phyloP scores from a whole-genome alignment of 1,139 yeast species.

The Scheffersomyces titani region DNA sequence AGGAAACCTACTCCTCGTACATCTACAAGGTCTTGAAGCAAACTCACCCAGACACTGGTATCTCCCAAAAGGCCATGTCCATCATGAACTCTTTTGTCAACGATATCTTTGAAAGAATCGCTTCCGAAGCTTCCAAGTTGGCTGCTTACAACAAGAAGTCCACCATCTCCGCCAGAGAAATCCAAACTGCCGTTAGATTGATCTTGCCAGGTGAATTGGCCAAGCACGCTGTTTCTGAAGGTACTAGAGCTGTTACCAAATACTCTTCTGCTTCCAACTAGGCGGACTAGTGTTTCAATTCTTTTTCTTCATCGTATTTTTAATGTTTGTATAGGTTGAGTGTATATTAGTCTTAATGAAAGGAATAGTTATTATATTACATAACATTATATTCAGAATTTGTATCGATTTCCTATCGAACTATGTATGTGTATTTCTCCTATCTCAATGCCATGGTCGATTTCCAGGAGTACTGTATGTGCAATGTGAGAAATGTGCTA shows the following conservation, averaged over 20 bases:
- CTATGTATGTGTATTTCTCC: neutral
- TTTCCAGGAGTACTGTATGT: neutral
- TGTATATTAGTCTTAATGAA: constrained; percentile 15
- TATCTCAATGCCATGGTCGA: neutral
- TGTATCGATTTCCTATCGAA: neutral
- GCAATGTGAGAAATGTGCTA: neutral
- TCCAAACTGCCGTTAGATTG: constrained; percentile 98
- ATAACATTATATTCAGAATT: neutral
- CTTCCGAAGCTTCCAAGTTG: constrained; percentile 97
- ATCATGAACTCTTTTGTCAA: constrained; percentile 98
- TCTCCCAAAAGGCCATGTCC: constrained; percentile 98
- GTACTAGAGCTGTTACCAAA: constrained; percentile 99
- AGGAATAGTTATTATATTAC: neutral
- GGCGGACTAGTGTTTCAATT: constrained; percentile 14
- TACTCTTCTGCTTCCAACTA: constrained; percentile 83
- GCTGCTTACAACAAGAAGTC: constrained; percentile 99
- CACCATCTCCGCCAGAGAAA: constrained; percentile 98
- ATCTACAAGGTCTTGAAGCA: constrained; percentile 98
- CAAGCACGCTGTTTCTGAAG: constrained; percentile 98
- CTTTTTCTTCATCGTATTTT: constrained; percentile 5
- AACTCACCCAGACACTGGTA: constrained; percentile 99
- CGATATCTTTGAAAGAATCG: constrained; percentile 94
- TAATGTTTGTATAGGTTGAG: constrained; percentile 7
- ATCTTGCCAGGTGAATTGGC: constrained; percentile 99
- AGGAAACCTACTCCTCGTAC: constrained; percentile 98